Evolutionary conservation across 2,329 filamentous ascomycete species (phyloP), one percentile per base, ranked within the genome.

Genomic region (Penicillium sp.): DNA sequence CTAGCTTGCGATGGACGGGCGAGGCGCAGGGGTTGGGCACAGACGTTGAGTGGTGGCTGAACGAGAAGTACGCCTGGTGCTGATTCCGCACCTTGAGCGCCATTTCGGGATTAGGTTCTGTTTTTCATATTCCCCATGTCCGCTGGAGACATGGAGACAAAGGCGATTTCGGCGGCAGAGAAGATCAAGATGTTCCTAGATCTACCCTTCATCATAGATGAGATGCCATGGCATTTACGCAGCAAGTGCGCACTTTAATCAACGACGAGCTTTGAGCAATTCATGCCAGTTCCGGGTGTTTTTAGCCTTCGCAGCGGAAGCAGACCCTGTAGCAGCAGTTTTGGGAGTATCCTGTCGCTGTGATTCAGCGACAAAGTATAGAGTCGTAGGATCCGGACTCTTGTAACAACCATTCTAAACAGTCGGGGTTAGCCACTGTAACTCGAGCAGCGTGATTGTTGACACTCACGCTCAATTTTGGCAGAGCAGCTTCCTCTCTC

Each of bases 21-120:
- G 65, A 68, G 29, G 67, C 70, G 27, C 60, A 70, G 49, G 70
- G 68, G 10, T 55, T 74, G 14, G 68, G 70, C 14, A 65, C 74
- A 22, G 68, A 76, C 6, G 71, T 78, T 43, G 73, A 77, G 52
- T 81, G 78, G 78, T 54, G 75, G 24, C 71, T 71, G 66, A 80
- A 79, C 55, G 76, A 81, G 68, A 79, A 78, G 63, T 81, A 77
- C 59, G 73, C 71, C 44, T 81, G 78, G 78, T 81, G 77, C 57
- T 80, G 65, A 73, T 45, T 45, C 36, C 14, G 22, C 21, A 27
- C 39, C 6, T 45, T 18, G 21, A 36, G n/a, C 40, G 44, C 51
- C 22, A 9, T 54, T 54, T 59, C 43, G 49, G 52, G 38, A 38
- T 29, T 29, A 46, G 44, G 55, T 45, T 47, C 47, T 54, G 43